Evolutionary conservation across 2,329 filamentous ascomycete species (phyloP), one percentile per base, ranked within the genome.

Genomic region (Fusarium albidum): DNA sequence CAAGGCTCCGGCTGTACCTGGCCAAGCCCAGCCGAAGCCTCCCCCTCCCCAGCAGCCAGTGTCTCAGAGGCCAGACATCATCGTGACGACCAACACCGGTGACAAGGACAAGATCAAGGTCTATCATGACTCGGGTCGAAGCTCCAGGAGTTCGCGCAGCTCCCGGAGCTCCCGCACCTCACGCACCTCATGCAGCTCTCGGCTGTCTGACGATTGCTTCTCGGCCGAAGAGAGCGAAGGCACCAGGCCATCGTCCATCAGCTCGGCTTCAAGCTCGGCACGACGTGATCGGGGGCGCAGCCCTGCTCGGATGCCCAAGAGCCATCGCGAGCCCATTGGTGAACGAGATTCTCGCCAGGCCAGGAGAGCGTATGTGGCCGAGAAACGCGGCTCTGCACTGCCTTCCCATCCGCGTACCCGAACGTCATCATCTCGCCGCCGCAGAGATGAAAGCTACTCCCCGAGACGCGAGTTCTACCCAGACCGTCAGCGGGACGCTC

Each of bases 201-300:
- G 28, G 14, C 18, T 12, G 28, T 62, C 58, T 5, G 47, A 62
- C 14, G 40, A 39, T 3, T 13, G 26, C 14, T 56, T 39, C 39
- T 61, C 59, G 12, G 59, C 39, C 14, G 40, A 38, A 12, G 59
- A 47, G 32, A 61, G 59, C 6, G 59, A 56, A 32, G 58, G 38
- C 26, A 61, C 59, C 43, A 44, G 27, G 18, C 59, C 55, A 10
- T 61, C 59, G 9, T 59, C 58, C 6, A 33, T 61, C 44, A 45
- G 44, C 29, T 61, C 59, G 25, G 42, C 29, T 13, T 33, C 42
- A n/a, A 46, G 33, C 25, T 46, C 27, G 13, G 35, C 28, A n/a
- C 55, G 41, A 26, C 40, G 21, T 15, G 32, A 18, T 28, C 42
- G 39, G 39, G 54, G 46, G 8, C 59, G 51, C 9, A 61, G 59